Base-by-base conservation (phyloP, 2,329 filamentous ascomycete species). In the Colletotrichum coccodes region DNA sequence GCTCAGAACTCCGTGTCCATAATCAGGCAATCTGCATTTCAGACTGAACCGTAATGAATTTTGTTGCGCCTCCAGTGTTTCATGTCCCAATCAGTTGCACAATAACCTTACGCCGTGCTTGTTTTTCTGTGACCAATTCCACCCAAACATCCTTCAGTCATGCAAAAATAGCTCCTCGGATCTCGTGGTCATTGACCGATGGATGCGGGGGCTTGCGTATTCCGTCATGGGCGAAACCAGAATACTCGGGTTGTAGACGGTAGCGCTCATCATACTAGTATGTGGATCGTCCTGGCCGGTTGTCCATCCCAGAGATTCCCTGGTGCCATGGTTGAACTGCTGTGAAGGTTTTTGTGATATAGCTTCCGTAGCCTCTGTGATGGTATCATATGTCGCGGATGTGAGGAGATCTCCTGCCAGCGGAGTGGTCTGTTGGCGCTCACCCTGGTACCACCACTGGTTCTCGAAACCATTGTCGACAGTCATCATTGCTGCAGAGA, bases 401-500 rank as follows among this genome's bases (percentile, higher is more conserved):
- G 64, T 64, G 50, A 76, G 68, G 50, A 75, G 28, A 1, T 75
- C 76, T 23, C 76, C 76, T 7, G 74, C 74, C 60, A 72, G 21
- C 23, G 50, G 28, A 8, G 30, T 74, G 36, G 71, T 79, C 68
- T 46, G 67, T 40, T 70, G 67, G 2, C 80, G 76, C 9, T 69
- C 66, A 1, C 85, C 86, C 70, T 85, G 84, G 71, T 87, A 83
- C 86, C 86, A 88, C 85, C 86, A 87, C 75, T 88, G 85, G 70
- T 85, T 83, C 76, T 88, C 86, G 71, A 88, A 88, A 3, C 86
- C 86, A 71, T 87, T 88, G 72, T 88, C 86, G 3, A 88, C 83
- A 3, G 86, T 88, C 78, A 88, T 83, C 81, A 88, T 82, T 42
- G 86, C 86, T 4, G 82, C 81, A 11, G 85, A 86, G 4, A 88